A percentile compares a stretch with the other conserved stretches of the same genome.
phyloP scores from a whole-genome alignment of 2,329 filamentous ascomycete species.

The Colletotrichum brevisporum region DNA sequence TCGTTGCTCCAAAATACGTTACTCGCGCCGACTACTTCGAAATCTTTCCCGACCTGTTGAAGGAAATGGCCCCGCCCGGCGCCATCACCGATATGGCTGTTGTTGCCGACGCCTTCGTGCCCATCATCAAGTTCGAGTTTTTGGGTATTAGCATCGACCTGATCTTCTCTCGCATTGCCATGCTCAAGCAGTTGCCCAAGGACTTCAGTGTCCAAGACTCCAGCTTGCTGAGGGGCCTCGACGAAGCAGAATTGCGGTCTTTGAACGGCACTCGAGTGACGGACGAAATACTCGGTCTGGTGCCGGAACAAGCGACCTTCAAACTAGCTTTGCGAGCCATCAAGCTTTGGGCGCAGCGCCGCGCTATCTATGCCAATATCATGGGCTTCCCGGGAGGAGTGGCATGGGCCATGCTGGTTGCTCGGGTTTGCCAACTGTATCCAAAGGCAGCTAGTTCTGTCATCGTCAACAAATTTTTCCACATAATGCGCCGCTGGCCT shows the following conservation, averaged over 20 bases:
- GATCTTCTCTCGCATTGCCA: constrained; percentile 84
- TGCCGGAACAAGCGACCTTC: constrained; percentile 92
- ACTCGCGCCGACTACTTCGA: constrained; percentile 92
- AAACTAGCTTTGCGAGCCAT: constrained; percentile 90
- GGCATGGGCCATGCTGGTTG: constrained; percentile 98
- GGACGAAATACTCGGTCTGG: constrained; percentile 89
- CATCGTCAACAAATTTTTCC: constrained; percentile 94
- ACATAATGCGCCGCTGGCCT: constrained; percentile 89
- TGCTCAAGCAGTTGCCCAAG: constrained; percentile 78
- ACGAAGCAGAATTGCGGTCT: constrained; percentile 88
- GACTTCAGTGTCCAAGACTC: constrained; percentile 86
- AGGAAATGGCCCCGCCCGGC: constrained; percentile 81
- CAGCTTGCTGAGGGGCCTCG: constrained; percentile 85
- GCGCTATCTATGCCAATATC: constrained; percentile 95
- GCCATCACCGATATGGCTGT: constrained; percentile 87
- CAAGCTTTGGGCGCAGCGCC: constrained; percentile 95
- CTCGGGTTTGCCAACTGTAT: constrained; percentile 95
- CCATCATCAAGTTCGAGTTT: constrained; percentile 97
- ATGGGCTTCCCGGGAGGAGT: constrained; percentile 97
- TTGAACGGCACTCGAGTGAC: constrained; percentile 96
- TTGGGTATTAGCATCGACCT: constrained; percentile 94
- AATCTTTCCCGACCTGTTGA: constrained; percentile 84
- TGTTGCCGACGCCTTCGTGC: constrained; percentile 92
- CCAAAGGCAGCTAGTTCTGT: constrained; percentile 91
- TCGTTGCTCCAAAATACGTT: constrained; percentile 92